Base-by-base conservation (phyloP, 257 asterid genomes). In the Thymus mandschuricus region DNA sequence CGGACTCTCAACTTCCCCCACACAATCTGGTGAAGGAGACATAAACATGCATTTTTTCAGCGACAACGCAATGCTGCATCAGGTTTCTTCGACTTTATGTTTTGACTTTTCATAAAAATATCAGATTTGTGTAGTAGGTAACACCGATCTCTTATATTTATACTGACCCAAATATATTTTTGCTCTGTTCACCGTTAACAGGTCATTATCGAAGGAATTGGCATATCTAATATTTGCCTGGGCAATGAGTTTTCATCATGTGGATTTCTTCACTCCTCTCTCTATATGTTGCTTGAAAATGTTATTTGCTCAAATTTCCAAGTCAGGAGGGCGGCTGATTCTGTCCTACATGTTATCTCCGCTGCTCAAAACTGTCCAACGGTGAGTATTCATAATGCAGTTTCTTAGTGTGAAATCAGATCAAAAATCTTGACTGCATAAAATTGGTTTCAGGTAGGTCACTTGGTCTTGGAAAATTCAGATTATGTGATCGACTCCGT, bases 181-280 rank as follows among this genome's bases (percentile, higher is more conserved):
- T 38, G 9, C 1, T 7, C 8, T 44, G 8, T 10, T 44, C 9
- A 4, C 49, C 49, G 2, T 15, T 58, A 73, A 83, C 89, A 95
- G 98, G 95, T 84, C 73, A 71, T 89, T 75, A 83, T 86, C 73
- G 98, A 95, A 79, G 99, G 99, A 56, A 86, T 89, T 33, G 99
- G 97, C 62, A 70, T 89, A 81, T 89, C 86, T 78, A 78, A 84
- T 69, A 81, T 87, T 68, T 89, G 92, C 81, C 87, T 95, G 68
- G 90, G 94, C 56, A 76, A 81, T 73, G 86, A 84, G 30, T 95
- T 89, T 77, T 89, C 96, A 8, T 89, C 92, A 1, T 81, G 83
- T 48, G 99, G 99, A 75, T 95, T 95, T 82, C 99, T 95, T 82
- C 98, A 89, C 82, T 83, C 90, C 43, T 95, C 96, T 46, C 94